phyloP scores from a whole-genome alignment of 257 asterid species.

The Penstemon barbatus region DNA sequence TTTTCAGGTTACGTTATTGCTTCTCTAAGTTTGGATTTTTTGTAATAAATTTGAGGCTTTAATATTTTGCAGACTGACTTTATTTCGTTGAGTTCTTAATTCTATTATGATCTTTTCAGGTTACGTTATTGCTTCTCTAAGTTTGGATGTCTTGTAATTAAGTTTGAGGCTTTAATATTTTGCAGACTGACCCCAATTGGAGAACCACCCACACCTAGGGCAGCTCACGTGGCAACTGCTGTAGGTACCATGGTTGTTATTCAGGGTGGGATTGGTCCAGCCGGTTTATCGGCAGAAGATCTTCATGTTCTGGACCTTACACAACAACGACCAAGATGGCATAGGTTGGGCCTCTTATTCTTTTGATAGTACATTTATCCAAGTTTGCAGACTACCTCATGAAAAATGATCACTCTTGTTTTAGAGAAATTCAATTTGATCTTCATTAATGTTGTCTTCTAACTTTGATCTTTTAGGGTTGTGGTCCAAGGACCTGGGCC shows the following conservation, averaged over 20 bases:
- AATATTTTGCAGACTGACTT: neutral
- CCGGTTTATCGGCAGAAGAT: constrained; percentile 82
- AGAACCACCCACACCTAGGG: constrained; percentile 99
- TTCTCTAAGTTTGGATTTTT: constrained; percentile 20
- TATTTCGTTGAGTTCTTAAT: constrained; percentile 4
- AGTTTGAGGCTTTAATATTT: constrained; percentile 16
- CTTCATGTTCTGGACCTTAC: constrained; percentile 83
- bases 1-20: constrained; percentile 16
- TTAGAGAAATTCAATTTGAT: constrained; percentile 11
- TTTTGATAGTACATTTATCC: neutral
- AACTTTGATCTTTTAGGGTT: constrained; percentile 52
- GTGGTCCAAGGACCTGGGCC: constrained; percentile 99
- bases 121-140: constrained; percentile 16
- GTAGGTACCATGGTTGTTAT: constrained; percentile 99
- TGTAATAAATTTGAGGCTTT: constrained; percentile 14
- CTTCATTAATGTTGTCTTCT: neutral
- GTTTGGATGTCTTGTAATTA: constrained; percentile 26
- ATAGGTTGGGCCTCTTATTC: constrained; percentile 58
- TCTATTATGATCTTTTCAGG: constrained; percentile 6
- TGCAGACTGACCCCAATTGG: constrained; percentile 92
- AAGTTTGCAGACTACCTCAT: constrained; percentile 16
- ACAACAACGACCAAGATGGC: constrained; percentile 86
- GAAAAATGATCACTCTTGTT: constrained; percentile 14
- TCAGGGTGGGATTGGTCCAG: constrained; percentile 90
- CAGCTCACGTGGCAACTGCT: constrained; percentile 98